Percentiles rank a stretch among this genome's conserved stretches.
Evolutionary conservation across 257 asterid genomes (phyloP).

Genomic region (Primulina huaijiensis): DNA sequence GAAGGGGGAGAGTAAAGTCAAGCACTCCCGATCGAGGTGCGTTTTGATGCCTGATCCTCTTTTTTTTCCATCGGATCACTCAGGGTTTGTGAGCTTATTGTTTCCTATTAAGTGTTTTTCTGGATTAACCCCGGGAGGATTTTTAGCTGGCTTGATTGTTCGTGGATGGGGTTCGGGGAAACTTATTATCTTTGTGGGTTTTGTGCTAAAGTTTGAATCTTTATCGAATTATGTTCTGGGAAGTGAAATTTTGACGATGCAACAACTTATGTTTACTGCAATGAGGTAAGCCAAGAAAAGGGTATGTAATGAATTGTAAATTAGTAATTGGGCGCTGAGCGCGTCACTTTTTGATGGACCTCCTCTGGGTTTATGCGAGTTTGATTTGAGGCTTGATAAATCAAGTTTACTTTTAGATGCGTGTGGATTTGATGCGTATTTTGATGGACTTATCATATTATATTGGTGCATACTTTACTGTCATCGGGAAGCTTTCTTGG

Average conservation of each 20-base stretch:
- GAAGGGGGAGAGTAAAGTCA: no score
- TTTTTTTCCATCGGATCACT: no score
- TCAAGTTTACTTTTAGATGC: not conserved
- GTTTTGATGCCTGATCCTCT: no score
- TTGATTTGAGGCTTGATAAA: conserved; percentile 1
- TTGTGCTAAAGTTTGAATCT: conserved; percentile 14
- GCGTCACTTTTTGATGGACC: conserved; percentile 2
- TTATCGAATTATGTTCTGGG: not conserved
- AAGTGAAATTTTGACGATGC: conserved; percentile 22
- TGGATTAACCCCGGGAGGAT: conserved; percentile 3
- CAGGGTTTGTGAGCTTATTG: no score
- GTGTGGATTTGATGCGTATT: conserved; percentile 1
- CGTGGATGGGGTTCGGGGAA: not conserved
- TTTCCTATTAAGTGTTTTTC: no score
- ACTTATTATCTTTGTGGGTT: conserved; percentile 2
- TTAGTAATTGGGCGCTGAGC: conserved; percentile 7
- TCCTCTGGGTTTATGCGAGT: conserved; percentile 2
- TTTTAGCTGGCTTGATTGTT: conserved; percentile 6
- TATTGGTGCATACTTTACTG: not conserved
- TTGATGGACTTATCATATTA: not conserved
- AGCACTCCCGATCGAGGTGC: no score
- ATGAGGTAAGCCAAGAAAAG: not conserved
- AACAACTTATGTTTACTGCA: conserved; percentile 12
- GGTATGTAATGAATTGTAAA: conserved; percentile 13
- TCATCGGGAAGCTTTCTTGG: not conserved